Conservation (phyloP, 2,329 filamentous ascomycete species). For the Scedosporium minutisporum region DNA sequence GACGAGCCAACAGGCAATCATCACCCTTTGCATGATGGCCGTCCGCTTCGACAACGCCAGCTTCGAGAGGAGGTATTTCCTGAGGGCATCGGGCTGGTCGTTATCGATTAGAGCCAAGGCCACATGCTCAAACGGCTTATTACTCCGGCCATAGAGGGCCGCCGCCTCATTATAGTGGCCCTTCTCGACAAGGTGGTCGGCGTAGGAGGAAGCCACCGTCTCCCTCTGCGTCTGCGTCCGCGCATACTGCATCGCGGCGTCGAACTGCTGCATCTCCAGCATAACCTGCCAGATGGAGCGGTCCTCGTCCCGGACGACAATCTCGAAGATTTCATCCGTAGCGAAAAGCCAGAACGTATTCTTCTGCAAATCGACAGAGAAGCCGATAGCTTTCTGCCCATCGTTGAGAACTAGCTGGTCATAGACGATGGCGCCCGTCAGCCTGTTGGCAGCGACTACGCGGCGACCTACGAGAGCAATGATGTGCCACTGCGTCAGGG, state of each 20-base stretch:
- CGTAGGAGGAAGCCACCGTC: conserved; percentile 81
- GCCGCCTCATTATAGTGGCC: conserved; percentile 81
- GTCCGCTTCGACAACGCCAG: conserved; percentile 72
- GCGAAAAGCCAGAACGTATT: conserved; percentile 98
- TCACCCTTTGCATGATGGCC: conserved; percentile 81
- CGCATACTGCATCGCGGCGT: conserved; percentile 77
- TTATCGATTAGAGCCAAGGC: conserved; percentile 85
- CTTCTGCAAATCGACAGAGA: conserved; percentile 85
- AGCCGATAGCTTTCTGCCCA: conserved; percentile 69
- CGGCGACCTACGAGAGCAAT: conserved; percentile 73
- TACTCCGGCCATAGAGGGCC: conserved; percentile 84
- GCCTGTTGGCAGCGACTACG: conserved; percentile 74
- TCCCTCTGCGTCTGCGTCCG: conserved; percentile 75
- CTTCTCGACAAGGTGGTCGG: conserved; percentile 75
- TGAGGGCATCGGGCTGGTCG: conserved; percentile 78
- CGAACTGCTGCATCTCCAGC: conserved; percentile 77
- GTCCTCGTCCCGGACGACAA: conserved; percentile 82
- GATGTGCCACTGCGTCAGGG: conserved; percentile 89
- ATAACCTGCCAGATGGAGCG: conserved; percentile 93
- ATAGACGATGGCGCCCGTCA: conserved; percentile 78
- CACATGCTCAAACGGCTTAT: conserved; percentile 94
- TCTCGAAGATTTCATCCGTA: conserved; percentile 81
- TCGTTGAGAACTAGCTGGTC: conserved; percentile 78
- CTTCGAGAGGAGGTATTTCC: conserved; percentile 82
- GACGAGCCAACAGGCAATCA: conserved; percentile 91